Conservation (phyloP, 371 early-diverging fungal species). For the Mortierella sp. region DNA sequence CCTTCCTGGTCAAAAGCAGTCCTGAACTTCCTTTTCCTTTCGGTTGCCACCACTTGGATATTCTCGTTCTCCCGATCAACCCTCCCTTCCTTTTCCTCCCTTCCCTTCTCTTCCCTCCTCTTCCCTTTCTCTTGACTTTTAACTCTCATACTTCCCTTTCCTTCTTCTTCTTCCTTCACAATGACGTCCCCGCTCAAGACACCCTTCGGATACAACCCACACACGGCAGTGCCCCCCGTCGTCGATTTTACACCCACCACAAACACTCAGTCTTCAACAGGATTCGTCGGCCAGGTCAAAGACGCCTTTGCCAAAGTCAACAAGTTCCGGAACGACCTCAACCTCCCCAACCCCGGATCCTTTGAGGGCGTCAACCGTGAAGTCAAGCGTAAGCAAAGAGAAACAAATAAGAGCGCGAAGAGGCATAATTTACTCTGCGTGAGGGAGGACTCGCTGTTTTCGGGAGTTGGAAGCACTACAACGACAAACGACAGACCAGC, state of each 20-base stretch:
- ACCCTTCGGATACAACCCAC: conserved; percentile 28
- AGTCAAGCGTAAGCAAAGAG: conserved; percentile 83
- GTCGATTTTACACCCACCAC: conserved; percentile 11
- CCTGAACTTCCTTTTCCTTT: no score
- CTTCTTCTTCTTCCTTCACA: neutral
- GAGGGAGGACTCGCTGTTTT: no score
- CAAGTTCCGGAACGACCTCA: conserved; percentile 59
- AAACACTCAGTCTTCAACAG: conserved; percentile 3
- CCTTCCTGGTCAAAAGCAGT: no score
- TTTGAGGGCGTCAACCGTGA: conserved; percentile 89
- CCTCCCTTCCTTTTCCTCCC: neutral
- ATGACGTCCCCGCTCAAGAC: conserved; percentile 32
- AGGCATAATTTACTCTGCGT: no score
- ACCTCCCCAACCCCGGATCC: conserved; percentile 91
- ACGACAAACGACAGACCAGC: no score
- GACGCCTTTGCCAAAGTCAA: conserved; percentile 27
- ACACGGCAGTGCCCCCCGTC: conserved; percentile 8
- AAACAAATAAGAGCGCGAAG: no score
- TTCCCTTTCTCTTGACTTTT: no score
- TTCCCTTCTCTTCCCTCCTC: neutral
- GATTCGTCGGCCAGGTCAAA: conserved; percentile 34
- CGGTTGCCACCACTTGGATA: no score
- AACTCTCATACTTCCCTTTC: neutral
- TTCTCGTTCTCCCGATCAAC: no score
- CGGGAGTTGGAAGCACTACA: no score